Base-by-base conservation (phyloP, 2,329 filamentous ascomycete genomes). In the Metarhizium guizhouense region DNA sequence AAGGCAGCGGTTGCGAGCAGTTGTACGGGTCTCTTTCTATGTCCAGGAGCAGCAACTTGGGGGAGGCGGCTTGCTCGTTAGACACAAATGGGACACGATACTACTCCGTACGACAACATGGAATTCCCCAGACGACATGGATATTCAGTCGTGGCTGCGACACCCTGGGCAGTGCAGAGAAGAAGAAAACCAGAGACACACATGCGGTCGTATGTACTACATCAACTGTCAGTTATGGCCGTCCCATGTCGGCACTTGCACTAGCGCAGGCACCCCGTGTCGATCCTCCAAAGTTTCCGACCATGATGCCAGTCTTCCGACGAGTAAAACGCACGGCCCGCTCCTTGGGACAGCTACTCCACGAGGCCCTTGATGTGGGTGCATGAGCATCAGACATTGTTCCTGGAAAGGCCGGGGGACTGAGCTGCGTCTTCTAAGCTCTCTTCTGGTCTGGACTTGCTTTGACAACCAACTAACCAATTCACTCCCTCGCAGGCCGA, bases 331-430 rank as follows among this genome's bases (percentile, higher is more conserved):
- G 52, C 54, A 56, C 54, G 54, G 54, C 42, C 42, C 51, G 34
- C 34, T 36, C 25, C 3, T 25, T 25, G 25, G 25, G 25, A 36
- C 6, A 36, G 34, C 34, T 45, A 13, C 34, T 48, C 47, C 38
- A 47, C 43, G 52, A 38, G 38, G 13, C 43, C 54, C 56, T 57
- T 56, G 18, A 40, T 29, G 16, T 52, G 50, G 42, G 54, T 54
- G 52, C 47, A 54, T 49, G 38, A 56, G 40, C 25, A 54, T 56
- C 30, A 60, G 58, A 57, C 56, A 56, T 16, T 53, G 55, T 55
- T 57, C 52, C 52, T 55, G 52, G 16, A 45, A 29, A 20, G 18
- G 32, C 4, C 36, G 13, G 42, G 20, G 14, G 14, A 8, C 32
- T 25, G 36, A 32, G 20, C n/a, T 56, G 2, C 30, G 25, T 45